Evolutionary conservation across 352 stramenopile species (phyloP).

Genomic region (Phytophthora quininea): DNA sequence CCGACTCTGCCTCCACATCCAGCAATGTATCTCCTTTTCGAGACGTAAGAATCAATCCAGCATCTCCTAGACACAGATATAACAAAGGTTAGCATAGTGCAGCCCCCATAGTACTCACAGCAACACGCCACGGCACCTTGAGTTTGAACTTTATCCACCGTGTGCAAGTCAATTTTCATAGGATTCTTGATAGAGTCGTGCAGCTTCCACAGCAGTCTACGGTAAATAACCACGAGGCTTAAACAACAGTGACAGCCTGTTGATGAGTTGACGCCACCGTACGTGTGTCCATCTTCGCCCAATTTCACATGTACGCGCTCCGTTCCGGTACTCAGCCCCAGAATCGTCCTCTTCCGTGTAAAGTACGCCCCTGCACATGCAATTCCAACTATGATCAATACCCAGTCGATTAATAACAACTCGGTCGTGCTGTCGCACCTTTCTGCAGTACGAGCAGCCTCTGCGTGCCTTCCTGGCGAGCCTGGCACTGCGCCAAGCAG

Average conservation of each 20-base stretch:
- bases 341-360: slow-evolving; percentile 76
- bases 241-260: not conserved
- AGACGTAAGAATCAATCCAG: slow-evolving; percentile 59
- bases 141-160: slow-evolving; percentile 58
- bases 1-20: slow-evolving; percentile 73
- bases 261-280: slow-evolving; percentile 1
- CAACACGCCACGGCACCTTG: slow-evolving; percentile 32
- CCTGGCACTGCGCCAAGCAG: slow-evolving; percentile 78
- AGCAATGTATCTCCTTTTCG: slow-evolving; percentile 67
- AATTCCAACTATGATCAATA: not conserved
- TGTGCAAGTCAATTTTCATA: slow-evolving; percentile 56
- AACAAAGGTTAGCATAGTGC: too few species aligned
- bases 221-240: not conserved
- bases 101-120: too few species aligned
- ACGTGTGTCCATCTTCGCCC: slow-evolving; percentile 69
- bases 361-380: slow-evolving; percentile 56
- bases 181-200: slow-evolving; percentile 58
- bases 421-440: slow-evolving; percentile 34
- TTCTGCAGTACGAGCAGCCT: slow-evolving; percentile 75
- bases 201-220: slow-evolving; percentile 72
- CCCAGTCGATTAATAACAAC: not conserved
- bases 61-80: slow-evolving; percentile 26
- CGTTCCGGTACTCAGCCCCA: slow-evolving; percentile 65
- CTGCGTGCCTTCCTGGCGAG: slow-evolving; percentile 67
- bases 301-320: slow-evolving; percentile 73